These are phyloP conservation scores for Wickerhamiella slavikovae DNA, from an alignment of 805 yeast genomes.

Conservation along the genomic window DNA sequence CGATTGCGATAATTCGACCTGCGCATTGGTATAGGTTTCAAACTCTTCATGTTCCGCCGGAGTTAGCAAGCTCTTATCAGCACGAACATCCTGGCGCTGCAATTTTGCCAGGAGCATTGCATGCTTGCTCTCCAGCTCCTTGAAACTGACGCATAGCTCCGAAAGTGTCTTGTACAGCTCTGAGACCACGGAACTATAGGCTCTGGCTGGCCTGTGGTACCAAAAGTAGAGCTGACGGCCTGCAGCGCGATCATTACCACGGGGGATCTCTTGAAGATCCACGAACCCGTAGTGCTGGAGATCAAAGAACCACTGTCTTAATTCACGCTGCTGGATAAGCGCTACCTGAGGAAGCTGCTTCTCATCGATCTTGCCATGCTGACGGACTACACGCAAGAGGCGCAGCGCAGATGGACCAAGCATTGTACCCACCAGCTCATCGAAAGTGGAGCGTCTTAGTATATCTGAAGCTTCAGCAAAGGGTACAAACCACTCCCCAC, in stretches of 20 bases:
- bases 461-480: constrained; percentile 14
- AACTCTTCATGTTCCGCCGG: constrained; percentile 59
- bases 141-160: constrained; percentile 18
- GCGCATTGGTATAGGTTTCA: constrained; percentile 24
- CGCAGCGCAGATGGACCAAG: constrained; percentile 38
- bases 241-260: constrained; percentile 80
- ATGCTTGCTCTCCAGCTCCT: constrained; percentile 31
- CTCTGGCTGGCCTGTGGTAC: constrained; percentile 38
- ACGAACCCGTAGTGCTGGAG: constrained; percentile 50
- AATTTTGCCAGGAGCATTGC: constrained; percentile 55
- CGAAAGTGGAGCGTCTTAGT: constrained; percentile 17
- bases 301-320: constrained; percentile 47
- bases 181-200: constrained; percentile 27
- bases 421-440: constrained; percentile 16
- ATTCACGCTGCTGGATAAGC: constrained; percentile 54
- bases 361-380: constrained; percentile 58
- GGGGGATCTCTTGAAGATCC: constrained; percentile 85
- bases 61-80: constrained; percentile 47
- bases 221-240: constrained; percentile 70
- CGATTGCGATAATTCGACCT: constrained; percentile 17
- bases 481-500: constrained; percentile 24
- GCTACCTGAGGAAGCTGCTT: constrained; percentile 59
- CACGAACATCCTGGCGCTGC: constrained; percentile 76
- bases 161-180: constrained; percentile 31
- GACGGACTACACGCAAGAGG: constrained; percentile 55